These are phyloP conservation scores for Parascedosporium putredinis DNA, from an alignment of 2,329 filamentous ascomycete genomes.

Conservation along the genomic window DNA sequence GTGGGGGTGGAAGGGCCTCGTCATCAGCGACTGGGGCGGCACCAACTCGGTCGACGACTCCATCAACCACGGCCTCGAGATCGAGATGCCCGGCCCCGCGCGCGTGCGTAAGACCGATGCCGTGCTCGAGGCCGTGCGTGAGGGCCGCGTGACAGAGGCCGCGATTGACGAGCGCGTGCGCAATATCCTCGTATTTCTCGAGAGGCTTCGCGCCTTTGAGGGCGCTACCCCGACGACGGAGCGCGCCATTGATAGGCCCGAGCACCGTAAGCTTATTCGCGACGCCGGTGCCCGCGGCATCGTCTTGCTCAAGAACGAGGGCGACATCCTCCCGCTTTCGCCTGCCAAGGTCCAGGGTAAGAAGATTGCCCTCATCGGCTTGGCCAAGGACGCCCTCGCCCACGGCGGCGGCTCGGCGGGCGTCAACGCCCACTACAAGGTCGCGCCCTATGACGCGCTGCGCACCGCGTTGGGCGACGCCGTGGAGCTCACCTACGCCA, in stretches of 20 bases:
- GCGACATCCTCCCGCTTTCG: conserved; percentile 44
- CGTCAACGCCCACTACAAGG: conserved; percentile 23
- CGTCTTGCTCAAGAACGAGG: conserved; percentile 57
- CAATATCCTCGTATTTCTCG: conserved; percentile 19
- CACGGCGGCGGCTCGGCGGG: conserved; percentile 28
- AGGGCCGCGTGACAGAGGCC: conserved; percentile 18
- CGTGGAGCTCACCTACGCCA: conserved; percentile 19
- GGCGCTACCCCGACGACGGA: conserved; percentile 18
- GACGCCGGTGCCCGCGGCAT: conserved; percentile 30
- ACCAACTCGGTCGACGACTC: conserved; percentile 22
- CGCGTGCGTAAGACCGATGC: conserved; percentile 19
- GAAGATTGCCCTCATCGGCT: conserved; percentile 22
- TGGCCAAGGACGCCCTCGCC: conserved; percentile 22
- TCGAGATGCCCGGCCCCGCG: conserved; percentile 28
- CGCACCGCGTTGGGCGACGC: conserved; percentile 17
- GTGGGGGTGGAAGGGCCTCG: conserved; percentile 29
- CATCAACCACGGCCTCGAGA: conserved; percentile 21
- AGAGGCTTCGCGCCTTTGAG: conserved; percentile 20
- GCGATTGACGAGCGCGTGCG: conserved; percentile 20
- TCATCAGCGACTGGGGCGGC: conserved; percentile 29
- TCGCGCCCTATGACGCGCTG: conserved; percentile 24
- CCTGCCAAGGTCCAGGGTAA: conserved; percentile 23
- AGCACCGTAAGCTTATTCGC: conserved; percentile 19
- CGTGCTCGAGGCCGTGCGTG: conserved; percentile 20
- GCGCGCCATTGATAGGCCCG: conserved; percentile 20